These are phyloP conservation scores for Hippophae tibetana DNA, from an alignment of 306 rosid species.

Conservation along the genomic window DNA sequence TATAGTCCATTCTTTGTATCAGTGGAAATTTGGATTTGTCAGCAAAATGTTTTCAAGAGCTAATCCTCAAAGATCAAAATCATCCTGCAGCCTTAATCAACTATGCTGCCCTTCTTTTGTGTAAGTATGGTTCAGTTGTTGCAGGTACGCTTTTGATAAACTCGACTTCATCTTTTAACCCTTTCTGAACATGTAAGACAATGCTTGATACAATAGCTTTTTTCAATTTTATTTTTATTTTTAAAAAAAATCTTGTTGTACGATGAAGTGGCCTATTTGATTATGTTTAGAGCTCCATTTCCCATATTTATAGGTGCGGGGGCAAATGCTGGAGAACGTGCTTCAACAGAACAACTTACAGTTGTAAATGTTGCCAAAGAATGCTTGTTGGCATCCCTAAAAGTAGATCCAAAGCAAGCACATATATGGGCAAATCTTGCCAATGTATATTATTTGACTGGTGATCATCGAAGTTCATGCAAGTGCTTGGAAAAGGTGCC, in stretches of 20 bases:
- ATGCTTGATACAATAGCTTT: conserved; percentile 7
- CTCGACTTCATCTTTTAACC: background rate
- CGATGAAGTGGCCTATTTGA: conserved; percentile 13
- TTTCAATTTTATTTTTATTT: conserved; percentile 5
- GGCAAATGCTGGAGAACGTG: conserved; percentile 62
- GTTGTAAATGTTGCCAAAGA: conserved; percentile 79
- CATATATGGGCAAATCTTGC: conserved; percentile 94
- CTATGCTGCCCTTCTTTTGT: conserved; percentile 70
- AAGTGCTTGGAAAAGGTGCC: conserved; percentile 98
- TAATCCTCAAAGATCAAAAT: conserved; percentile 83
- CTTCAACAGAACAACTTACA: conserved; percentile 41
- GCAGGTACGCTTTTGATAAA: conserved; percentile 52
- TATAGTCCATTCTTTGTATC: conserved; percentile 21
- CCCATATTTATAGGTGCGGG: conserved; percentile 64
- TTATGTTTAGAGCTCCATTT: background rate
- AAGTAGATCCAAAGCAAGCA: conserved; percentile 76
- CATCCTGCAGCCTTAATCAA: conserved; percentile 92
- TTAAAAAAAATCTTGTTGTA: conserved; percentile 5
- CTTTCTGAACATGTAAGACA: background rate
- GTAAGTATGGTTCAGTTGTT: conserved; percentile 68
- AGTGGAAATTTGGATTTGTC: conserved; percentile 87
- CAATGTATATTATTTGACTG: conserved; percentile 55
- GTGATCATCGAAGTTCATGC: conserved; percentile 85
- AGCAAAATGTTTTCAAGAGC: conserved; percentile 71
- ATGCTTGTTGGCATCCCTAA: conserved; percentile 75